Percentiles rank a stretch among this genome's conserved stretches.
Conservation (phyloP, 75 land plant species). For the Selaginella tamariscina region DNA sequence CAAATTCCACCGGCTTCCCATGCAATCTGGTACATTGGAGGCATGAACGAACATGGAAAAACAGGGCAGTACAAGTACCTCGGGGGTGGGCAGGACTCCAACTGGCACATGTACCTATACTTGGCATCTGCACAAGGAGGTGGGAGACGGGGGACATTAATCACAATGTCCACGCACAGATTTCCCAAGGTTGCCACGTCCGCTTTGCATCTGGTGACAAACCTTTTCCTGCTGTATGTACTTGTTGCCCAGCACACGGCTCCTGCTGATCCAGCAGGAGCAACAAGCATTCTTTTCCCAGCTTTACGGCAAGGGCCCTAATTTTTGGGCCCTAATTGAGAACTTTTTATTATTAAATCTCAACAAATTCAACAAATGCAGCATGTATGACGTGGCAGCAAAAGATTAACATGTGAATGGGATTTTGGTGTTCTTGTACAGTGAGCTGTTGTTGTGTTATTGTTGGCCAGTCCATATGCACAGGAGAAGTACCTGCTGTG, state of each 20-base stretch:
- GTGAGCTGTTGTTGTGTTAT: too few species aligned
- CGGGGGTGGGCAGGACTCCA: conserved; percentile 50
- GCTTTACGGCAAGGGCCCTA: too few species aligned
- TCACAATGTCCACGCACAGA: conserved; percentile 74
- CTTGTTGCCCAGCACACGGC: too few species aligned
- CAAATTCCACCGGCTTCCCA: conserved; percentile 97
- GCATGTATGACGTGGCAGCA: too few species aligned
- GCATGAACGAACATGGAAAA: too few species aligned
- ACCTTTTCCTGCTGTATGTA: not conserved
- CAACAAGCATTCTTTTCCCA: not conserved
- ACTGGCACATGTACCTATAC: conserved; percentile 43
- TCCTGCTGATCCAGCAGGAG: not conserved
- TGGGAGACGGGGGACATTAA: conserved; percentile 55
- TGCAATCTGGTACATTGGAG: not conserved
- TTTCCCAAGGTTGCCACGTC: conserved; percentile 77
- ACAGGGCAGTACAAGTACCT: conserved; percentile 25
- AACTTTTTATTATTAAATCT: too few species aligned
- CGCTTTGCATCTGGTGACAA: not conserved
- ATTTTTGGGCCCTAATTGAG: too few species aligned
- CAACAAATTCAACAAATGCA: too few species aligned
- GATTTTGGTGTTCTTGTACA: too few species aligned
- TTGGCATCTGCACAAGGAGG: conserved; percentile 30
- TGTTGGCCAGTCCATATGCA: too few species aligned
- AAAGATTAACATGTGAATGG: too few species aligned
- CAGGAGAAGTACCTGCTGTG: too few species aligned